Conservation (phyloP, 495 filamentous ascomycete genomes). For the Geopyxis carbonaria region DNA sequence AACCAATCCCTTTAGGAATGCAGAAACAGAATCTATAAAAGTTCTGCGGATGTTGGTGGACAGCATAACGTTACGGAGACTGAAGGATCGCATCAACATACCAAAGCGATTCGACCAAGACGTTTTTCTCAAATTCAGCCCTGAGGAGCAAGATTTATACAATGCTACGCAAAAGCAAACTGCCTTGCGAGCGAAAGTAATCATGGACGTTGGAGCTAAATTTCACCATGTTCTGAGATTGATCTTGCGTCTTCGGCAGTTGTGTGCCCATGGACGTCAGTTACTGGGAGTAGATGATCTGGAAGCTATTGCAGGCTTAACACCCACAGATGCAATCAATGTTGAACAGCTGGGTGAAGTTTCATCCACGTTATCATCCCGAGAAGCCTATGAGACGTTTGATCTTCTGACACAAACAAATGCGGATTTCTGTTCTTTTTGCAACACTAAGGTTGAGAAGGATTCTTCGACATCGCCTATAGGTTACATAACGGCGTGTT, state of each 20-base stretch:
- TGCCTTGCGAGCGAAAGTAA: slow-evolving; percentile 31
- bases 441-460: slow-evolving; percentile 35
- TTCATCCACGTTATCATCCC: slow-evolving; percentile 24
- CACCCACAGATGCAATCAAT: slow-evolving; percentile 64
- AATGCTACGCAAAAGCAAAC: slow-evolving; percentile 39
- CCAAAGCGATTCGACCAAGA: slow-evolving; percentile 57
- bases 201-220: slow-evolving; percentile 36
- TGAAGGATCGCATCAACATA: slow-evolving; percentile 79
- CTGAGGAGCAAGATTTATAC: slow-evolving; percentile 37
- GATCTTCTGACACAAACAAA: slow-evolving; percentile 63
- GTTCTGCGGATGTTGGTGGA: slow-evolving; percentile 84
- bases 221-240: slow-evolving; percentile 81
- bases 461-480: slow-evolving; percentile 26
- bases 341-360: slow-evolving; percentile 41
- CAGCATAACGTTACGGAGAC: slow-evolving; percentile 75
- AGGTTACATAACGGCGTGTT: slow-evolving; percentile 66
- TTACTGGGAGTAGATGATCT: slow-evolving; percentile 69
- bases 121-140: slow-evolving; percentile 39
- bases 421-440: slow-evolving; percentile 50
- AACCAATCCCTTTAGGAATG: slow-evolving; percentile 62
- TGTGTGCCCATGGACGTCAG: slow-evolving; percentile 84
- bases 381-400: slow-evolving; percentile 66
- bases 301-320: slow-evolving; percentile 68
- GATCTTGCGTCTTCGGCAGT: slow-evolving; percentile 73
- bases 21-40: slow-evolving; percentile 61